Base-by-base conservation (phyloP, 768 basidiomycete genomes). In the Pleurotus platypus region DNA sequence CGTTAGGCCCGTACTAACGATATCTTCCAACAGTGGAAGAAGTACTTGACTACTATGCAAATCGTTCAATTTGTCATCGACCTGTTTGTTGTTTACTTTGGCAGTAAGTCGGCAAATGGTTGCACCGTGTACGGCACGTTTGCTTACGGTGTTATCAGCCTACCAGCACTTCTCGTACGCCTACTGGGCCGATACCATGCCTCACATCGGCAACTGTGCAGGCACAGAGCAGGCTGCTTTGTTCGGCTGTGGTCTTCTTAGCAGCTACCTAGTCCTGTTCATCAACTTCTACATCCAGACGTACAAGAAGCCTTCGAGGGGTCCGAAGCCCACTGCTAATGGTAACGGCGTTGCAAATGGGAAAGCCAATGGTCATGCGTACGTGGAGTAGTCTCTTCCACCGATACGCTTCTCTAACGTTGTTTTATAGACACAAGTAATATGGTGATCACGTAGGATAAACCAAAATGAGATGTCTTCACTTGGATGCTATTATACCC, bases 61-160 rank as follows among this genome's bases (percentile, higher is more conserved):
- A 99, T 99, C 65, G 81, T 81, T 20, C 97, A 99, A 74, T 99
- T 98, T 70, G 72, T 98, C 61, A 86, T 98, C 67, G 96, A 99
- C 74, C 75, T 99, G 16, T 82, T 81, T 70, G 75, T 90, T 57
- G 92, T 95, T 60, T 98, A 97, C 80, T 97, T 95, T 63, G 97
- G 92, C 67, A 94, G 95, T 92, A 68, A 64, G 94, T 87, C 9
- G 56, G 5, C 30, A 35, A 35, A 35, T 35, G 30, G 30, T 35
- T 35, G 30, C 30, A 11, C 30, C 30, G 30, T 35, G 30, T 39
- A 2, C 58, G 6, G 7, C 20, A 12, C 56, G 15, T 50, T 20
- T 48, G 58, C 58, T 60, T 40, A 49, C 49, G 45, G 37, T 57
- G 62, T 54, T 27, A 38, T 20, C 58, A 77, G 88, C 91, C 22